These are phyloP conservation scores for Erythrobasidium yunnanense DNA, from an alignment of 768 basidiomycete genomes.

Conservation along the genomic window DNA sequence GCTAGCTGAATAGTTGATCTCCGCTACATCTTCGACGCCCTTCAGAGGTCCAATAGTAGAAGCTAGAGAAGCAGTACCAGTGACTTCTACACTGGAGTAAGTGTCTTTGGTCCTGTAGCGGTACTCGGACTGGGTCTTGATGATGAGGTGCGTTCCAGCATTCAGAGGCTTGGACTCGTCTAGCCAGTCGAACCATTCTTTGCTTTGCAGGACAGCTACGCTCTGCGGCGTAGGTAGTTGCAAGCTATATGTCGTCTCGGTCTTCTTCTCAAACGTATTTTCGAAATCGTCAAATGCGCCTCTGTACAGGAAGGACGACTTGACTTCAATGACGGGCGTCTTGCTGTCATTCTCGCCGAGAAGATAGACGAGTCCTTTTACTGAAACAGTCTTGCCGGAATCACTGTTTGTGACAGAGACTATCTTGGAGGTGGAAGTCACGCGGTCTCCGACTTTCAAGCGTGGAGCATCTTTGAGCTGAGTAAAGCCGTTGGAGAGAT, in stretches of 20 bases:
- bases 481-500: conserved; percentile 92
- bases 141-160: conserved; percentile 71
- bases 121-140: conserved; percentile 76
- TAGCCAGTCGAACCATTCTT: conserved; percentile 97
- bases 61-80: conserved; percentile 61
- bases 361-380: conserved; percentile 52
- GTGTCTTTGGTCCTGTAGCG: conserved; percentile 83
- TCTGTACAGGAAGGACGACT: conserved; percentile 92
- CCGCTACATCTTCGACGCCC: conserved; percentile 31
- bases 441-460: conserved; percentile 73
- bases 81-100: conserved; percentile 66
- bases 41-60: conserved; percentile 32
- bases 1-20: conserved; percentile 34
- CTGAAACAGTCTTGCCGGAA: conserved; percentile 84
- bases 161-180: conserved; percentile 65
- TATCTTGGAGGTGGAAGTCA: conserved; percentile 78
- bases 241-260: conserved; percentile 80
- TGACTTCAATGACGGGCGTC: conserved; percentile 78
- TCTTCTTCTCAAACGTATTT: conserved; percentile 87
- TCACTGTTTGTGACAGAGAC: conserved; percentile 79
- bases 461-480: conserved; percentile 66
- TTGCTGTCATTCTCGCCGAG: conserved; percentile 44
- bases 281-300: conserved; percentile 85
- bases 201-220: conserved; percentile 82
- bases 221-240: conserved; percentile 61